Evolutionary conservation across 164 flowering plant genomes (phyloP).

Genomic region (Magnolia changhungtana): DNA sequence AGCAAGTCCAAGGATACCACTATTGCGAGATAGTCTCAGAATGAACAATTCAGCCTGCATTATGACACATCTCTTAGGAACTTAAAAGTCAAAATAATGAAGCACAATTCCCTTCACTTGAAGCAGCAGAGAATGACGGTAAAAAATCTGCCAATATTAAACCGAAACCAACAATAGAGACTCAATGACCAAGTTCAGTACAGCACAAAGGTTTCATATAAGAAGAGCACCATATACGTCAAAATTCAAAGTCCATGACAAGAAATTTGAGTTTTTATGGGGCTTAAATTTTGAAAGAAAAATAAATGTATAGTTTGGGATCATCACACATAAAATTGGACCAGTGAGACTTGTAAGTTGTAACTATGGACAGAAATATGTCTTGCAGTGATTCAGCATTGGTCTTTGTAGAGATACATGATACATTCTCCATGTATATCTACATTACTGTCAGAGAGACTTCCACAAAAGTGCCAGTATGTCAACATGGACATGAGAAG

Average conservation of each 20-base stretch:
- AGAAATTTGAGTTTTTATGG: not conserved
- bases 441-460: not conserved
- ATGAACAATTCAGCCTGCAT: slow-evolving; percentile 93
- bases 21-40: slow-evolving; percentile 78
- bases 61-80: not conserved
- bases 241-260: not conserved
- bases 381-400: not conserved
- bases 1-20: slow-evolving; percentile 93
- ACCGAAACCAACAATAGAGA: not conserved
- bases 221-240: not conserved
- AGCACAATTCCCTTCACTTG: not conserved
- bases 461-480: not conserved
- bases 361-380: not conserved
- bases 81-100: not conserved
- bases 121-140: not conserved
- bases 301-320: not conserved
- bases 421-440: no score
- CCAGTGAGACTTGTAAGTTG: not conserved
- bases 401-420: no score
- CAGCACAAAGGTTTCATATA: slow-evolving; percentile 3
- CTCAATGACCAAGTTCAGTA: not conserved
- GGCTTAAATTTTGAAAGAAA: not conserved
- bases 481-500: not conserved
- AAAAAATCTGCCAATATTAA: not conserved
- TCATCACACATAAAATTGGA: not conserved